Evolutionary conservation across 305 asterid genomes (phyloP).

Genomic region (Plantago lanceolata): DNA sequence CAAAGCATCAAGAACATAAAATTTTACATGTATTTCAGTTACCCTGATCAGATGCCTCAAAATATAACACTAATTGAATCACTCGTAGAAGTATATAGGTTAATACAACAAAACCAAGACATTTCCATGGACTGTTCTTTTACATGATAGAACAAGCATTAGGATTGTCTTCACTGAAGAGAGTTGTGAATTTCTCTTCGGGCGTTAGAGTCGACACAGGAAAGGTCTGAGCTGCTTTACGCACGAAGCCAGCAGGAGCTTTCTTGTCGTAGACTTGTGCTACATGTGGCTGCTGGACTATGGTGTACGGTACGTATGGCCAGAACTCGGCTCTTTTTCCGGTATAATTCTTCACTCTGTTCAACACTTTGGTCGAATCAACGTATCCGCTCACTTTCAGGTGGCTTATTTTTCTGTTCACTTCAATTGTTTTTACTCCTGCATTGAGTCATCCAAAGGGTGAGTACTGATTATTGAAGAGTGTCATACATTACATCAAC

Average conservation of each 20-base stretch:
- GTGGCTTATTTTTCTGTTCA: slow-evolving; percentile 50
- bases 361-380: slow-evolving; percentile 61
- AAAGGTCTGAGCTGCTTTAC: slow-evolving; percentile 41
- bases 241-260: slow-evolving; percentile 75
- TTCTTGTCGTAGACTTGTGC: slow-evolving; percentile 70
- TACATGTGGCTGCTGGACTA: slow-evolving; percentile 49
- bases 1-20: background rate
- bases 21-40: background rate
- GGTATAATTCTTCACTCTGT: slow-evolving; percentile 48
- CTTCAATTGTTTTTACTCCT: slow-evolving; percentile 75
- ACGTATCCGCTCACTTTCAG: slow-evolving; percentile 62
- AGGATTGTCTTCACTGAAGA: slow-evolving; percentile 84
- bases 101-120: background rate
- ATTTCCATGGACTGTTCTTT: slow-evolving; percentile 7
- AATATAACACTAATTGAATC: background rate
- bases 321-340: slow-evolving; percentile 85
- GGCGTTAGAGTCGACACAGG: slow-evolving; percentile 34
- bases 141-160: slow-evolving; percentile 86
- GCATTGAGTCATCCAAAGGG: background rate
- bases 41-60: background rate
- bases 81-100: background rate
- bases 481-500: too few species aligned
- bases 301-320: slow-evolving; percentile 73
- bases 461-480: too few species aligned
- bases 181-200: slow-evolving; percentile 49